Evolutionary conservation across 768 basidiomycete species (phyloP).

Genomic region (Russula vinacea): DNA sequence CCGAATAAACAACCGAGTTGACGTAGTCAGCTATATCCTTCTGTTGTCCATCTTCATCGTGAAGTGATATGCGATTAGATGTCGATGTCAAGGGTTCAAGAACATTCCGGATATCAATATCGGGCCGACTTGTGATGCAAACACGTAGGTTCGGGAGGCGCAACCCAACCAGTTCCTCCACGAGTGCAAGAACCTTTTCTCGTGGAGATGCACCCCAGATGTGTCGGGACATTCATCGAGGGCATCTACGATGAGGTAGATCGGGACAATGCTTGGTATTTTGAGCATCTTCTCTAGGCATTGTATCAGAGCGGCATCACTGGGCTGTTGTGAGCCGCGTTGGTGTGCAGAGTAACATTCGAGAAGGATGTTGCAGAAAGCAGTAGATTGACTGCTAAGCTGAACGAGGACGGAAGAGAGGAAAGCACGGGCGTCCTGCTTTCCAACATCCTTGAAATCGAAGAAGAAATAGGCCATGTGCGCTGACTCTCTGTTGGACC

Average conservation of each 20-base stretch:
- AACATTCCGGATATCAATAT: neutral
- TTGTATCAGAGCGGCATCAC: neutral
- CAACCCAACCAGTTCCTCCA: neutral
- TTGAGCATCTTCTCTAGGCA: neutral
- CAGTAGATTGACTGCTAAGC: neutral
- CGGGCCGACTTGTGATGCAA: slow-evolving; percentile 1
- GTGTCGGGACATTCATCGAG: neutral
- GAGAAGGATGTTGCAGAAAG: neutral
- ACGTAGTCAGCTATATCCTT: neutral
- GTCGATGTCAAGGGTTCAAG: slow-evolving; percentile 2
- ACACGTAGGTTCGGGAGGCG: neutral
- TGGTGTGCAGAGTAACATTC: neutral
- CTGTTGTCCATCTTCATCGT: neutral
- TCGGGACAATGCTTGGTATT: neutral
- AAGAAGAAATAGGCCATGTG: neutral
- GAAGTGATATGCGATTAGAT: neutral
- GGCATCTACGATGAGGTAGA: neutral
- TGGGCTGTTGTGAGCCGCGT: neutral
- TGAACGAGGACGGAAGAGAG: slow-evolving; percentile 1
- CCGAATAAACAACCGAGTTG: neutral
- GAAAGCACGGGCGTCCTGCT: neutral
- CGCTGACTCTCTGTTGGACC: neutral
- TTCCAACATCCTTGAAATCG: neutral
- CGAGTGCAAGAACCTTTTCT: neutral
- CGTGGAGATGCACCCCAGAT: neutral